Conservation (phyloP, 176 grass and related monocot species). For the Musa schizocarpa region DNA sequence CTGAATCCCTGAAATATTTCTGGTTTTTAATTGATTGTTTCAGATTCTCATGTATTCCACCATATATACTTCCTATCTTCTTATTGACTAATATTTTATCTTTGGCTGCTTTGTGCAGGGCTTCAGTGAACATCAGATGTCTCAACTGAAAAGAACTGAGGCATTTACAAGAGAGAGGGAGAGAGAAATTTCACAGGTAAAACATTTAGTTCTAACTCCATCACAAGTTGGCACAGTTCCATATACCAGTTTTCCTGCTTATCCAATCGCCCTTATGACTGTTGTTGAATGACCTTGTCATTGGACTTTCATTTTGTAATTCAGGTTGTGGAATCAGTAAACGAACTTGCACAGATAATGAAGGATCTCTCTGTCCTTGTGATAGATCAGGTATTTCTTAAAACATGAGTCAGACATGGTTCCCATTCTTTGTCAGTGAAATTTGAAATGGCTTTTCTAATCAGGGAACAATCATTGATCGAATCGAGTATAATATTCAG, state of each 20-base stretch:
- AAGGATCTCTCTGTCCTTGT: constrained; percentile 96
- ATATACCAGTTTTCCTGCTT: background rate
- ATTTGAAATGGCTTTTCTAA: constrained; percentile 9
- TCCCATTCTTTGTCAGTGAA: background rate
- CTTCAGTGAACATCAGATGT: constrained; percentile 16
- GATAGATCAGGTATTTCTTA: constrained; percentile 80
- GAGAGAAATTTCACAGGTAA: constrained; percentile 22
- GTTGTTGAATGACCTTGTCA: background rate
- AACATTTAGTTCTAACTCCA: background rate
- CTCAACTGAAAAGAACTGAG: constrained; percentile 17
- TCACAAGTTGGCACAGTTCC: background rate
- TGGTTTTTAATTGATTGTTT: background rate
- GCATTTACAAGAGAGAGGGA: constrained; percentile 15
- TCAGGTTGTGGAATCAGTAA: constrained; percentile 90
- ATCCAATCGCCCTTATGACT: background rate
- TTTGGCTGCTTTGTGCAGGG: background rate
- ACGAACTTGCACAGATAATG: constrained; percentile 99
- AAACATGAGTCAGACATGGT: background rate
- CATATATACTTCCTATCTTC: background rate
- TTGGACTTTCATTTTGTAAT: constrained; percentile 6
- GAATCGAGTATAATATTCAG: constrained; percentile 67
- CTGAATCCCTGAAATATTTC: background rate
- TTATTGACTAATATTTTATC: background rate
- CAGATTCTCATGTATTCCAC: background rate
- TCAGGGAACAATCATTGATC: constrained; percentile 90